Evolutionary conservation across 1,139 yeast genomes (phyloP).

Genomic region (Candida tropicalis): DNA sequence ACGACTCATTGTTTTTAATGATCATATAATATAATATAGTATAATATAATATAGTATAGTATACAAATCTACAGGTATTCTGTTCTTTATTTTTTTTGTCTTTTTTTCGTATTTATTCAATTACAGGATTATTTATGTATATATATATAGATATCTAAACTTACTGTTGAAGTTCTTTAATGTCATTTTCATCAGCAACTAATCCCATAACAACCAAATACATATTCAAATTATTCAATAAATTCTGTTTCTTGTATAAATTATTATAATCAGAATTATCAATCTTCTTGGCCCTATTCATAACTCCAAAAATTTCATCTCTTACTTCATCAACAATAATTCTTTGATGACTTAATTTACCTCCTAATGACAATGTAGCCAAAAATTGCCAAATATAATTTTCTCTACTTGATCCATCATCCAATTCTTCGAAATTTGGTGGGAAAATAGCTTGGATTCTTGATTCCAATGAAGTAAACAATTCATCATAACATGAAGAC

Average conservation of each 20-base stretch:
- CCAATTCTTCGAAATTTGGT: slow-evolving; percentile 54
- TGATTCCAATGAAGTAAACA: slow-evolving; percentile 80
- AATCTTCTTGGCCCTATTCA: slow-evolving; percentile 77
- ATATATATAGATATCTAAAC: neutral
- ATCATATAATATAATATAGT: too few relatives aligned
- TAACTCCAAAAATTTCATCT: slow-evolving; percentile 89
- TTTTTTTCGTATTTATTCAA: neutral
- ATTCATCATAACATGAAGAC: slow-evolving; percentile 80
- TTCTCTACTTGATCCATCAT: slow-evolving; percentile 65
- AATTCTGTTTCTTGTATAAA: slow-evolving; percentile 60
- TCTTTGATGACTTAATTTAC: slow-evolving; percentile 91
- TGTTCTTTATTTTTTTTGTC: neutral
- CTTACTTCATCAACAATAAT: slow-evolving; percentile 93
- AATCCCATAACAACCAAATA: slow-evolving; percentile 96
- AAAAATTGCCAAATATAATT: slow-evolving; percentile 94
- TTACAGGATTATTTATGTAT: neutral
- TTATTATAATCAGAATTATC: slow-evolving; percentile 56
- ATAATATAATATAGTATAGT: neutral
- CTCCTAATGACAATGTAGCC: slow-evolving; percentile 92
- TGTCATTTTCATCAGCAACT: slow-evolving; percentile 75
- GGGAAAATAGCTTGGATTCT: slow-evolving; percentile 84
- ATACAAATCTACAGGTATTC: too few relatives aligned
- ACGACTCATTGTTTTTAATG: too few relatives aligned
- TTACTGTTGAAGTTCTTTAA: slow-evolving; percentile 46
- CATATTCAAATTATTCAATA: slow-evolving; percentile 81